Base-by-base conservation (phyloP, 2,329 filamentous ascomycete genomes). In the Dactylellina haptotyla region DNA sequence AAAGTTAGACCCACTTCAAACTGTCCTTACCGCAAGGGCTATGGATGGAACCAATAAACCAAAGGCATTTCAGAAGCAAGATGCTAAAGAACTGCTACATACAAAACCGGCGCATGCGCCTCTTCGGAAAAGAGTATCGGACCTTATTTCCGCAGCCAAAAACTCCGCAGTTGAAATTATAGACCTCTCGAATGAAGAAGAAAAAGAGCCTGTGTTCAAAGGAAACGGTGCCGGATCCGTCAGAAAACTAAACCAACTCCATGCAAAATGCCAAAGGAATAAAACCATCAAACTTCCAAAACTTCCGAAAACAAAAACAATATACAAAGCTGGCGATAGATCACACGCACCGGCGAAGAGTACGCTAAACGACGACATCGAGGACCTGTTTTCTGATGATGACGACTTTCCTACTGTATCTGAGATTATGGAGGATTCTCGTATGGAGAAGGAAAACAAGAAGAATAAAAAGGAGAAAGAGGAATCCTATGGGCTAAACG, bases 121-220 rank as follows among this genome's bases (percentile, higher is more conserved):
- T 50, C 46, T 23, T 16, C 58, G 69, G 23, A 73, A 66, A 46
- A 46, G 69, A 20, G 61, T 73, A 4, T 73, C 69, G 2, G 69
- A 73, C 26, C 53, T 73, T 3, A 56, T 73, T 14, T 66, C 32
- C 16, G 69, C 46, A 9, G 54, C 69, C 2, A 43, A 26, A 1
- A 56, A 26, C 34, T 48, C 46, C 2, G n/a, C 16, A 0, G 51
- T 65, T 32, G 20, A 39, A 16, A 43, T 66, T 16, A 54, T 73
- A n/a, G 69, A 73, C 37, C 61, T 73, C 9, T 73, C 69, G 12
- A 56, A 57, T 14, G 69, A 73, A 2, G 69, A 73, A 23, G 56
- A 59, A 5, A 56, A 46, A 4, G 53, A 39, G 10, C 28, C 51
- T 20, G 20, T 51, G 16, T 73, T 66, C 16, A 66, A 62, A 26